A percentile compares a stretch with the other conserved stretches of the same genome.
Conservation (phyloP, 2,329 filamentous ascomycete genomes). For the Aspergillus cejpii region DNA sequence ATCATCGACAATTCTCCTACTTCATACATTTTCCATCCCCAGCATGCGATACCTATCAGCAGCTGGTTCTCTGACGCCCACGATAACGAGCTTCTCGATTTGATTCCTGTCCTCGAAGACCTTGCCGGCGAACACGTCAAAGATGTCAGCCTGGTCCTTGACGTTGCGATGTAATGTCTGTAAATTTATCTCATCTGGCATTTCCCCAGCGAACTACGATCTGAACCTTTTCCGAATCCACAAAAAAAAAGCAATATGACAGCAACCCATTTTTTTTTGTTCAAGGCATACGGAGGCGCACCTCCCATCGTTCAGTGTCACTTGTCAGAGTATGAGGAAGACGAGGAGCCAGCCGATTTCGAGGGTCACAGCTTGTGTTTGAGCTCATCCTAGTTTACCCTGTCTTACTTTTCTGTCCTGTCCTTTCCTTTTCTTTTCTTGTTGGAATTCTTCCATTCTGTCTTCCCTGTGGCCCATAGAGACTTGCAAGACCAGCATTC, state of each 20-base stretch:
- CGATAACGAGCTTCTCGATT: slow-evolving; percentile 94
- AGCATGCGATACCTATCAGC: slow-evolving; percentile 97
- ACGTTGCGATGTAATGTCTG: slow-evolving; percentile 61
- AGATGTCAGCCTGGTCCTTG: slow-evolving; percentile 95
- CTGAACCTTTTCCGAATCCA: slow-evolving; percentile 15
- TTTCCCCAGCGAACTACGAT: slow-evolving; percentile 24
- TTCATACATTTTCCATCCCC: slow-evolving; percentile 98
- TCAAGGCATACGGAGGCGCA: neutral
- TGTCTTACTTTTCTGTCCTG: too few species aligned
- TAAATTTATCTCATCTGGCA: slow-evolving; percentile 26
- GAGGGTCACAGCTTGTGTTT: neutral
- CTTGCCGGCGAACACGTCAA: slow-evolving; percentile 79
- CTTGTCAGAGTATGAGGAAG: neutral
- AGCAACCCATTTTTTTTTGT: neutral
- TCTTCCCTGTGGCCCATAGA: neutral
- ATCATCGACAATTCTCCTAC: slow-evolving; percentile 99
- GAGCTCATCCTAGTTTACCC: neutral
- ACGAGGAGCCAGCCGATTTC: neutral
- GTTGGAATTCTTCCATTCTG: neutral
- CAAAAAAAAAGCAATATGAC: slow-evolving; percentile 11
- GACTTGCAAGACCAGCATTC: neutral
- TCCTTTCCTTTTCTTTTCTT: neutral
- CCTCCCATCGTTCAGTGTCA: neutral
- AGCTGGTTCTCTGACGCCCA: slow-evolving; percentile 99
- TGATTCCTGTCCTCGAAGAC: slow-evolving; percentile 97